Evolutionary conservation across 345 rosid species (phyloP), one percentile per base, ranked within the genome.

Genomic region (Lepidium aucheri): DNA sequence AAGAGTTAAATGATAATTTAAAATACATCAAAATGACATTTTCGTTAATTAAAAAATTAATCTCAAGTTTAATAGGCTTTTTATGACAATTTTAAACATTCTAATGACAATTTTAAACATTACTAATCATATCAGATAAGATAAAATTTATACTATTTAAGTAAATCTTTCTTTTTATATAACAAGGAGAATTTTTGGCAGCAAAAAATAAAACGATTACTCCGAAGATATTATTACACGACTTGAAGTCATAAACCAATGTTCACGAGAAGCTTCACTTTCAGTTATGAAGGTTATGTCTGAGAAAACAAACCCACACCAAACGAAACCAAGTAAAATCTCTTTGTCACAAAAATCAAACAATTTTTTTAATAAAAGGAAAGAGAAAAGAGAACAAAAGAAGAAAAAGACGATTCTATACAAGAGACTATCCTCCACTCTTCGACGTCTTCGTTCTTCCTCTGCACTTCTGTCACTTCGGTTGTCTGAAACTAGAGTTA

Each of bases 271-370:
- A 9, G 57, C 22, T 18, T 68, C 58, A 68, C 51, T 59, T 62
- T 54, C 53, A 74, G 38, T 60, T 60, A 32, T 63, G 75, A 16
- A 72, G 49, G 71, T 65, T 58, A 55, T 74, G 60, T 68, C 49
- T 65, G 20, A 42, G 10, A 49, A 43, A 53, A 20, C n/a, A n/a
- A 20, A 63, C 42, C 72, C 75, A 71, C 68, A 73, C 53, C 67
- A 77, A 67, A 68, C 62, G 68, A 63, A 65, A 72, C 30, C 65
- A 74, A 43, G 66, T 60, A 53, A n/a, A n/a, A 60, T 66, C 56
- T 20, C 10, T 53, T 53, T 44, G 30, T 44, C 74, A 54, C 65
- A 68, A 46, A 55, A 61, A 74, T 74, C 57, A 67, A 62, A 67
- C 67, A 53, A 42, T 40, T 49, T 54, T 54, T 35, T 74, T 8